These are phyloP conservation scores for Penicillium parvum DNA, from an alignment of 495 filamentous ascomycete species.

Conservation along the genomic window DNA sequence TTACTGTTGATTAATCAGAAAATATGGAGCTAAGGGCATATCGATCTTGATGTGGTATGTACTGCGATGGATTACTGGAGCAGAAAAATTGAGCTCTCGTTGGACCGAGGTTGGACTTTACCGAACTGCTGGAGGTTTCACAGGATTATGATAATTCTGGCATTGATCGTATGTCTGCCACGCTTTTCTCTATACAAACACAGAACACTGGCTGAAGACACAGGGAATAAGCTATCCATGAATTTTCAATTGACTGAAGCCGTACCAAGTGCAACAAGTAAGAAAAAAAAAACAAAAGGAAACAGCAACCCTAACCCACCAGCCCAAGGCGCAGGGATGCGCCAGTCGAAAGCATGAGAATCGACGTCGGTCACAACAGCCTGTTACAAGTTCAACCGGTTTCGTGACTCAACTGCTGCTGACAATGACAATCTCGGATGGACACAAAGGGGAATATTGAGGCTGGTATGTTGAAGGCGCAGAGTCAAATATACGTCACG, in stretches of 20 bases:
- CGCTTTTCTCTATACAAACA: neutral
- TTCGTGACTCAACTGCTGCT: conserved; percentile 5
- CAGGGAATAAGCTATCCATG: conserved; percentile 6
- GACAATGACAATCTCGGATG: too few species aligned
- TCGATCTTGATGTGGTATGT: too few species aligned
- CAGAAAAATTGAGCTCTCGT: too few species aligned
- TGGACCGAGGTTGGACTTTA: neutral
- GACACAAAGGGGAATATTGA: neutral
- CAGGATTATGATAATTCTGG: neutral
- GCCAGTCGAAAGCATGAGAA: neutral
- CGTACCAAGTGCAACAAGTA: conserved; percentile 10
- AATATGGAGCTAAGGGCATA: too few species aligned
- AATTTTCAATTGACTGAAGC: conserved; percentile 21
- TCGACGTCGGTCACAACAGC: conserved; percentile 10
- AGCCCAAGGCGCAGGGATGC: conserved; percentile 4
- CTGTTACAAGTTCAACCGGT: conserved; percentile 10
- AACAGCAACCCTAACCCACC: too few species aligned
- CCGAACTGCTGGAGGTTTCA: too few species aligned
- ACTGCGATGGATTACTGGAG: conserved; percentile 1
- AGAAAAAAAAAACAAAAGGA: conserved; percentile 10
- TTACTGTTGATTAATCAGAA: too few species aligned
- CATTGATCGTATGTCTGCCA: neutral
- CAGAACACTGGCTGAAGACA: neutral
- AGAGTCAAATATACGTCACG: conserved; percentile 17
- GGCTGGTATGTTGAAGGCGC: conserved; percentile 6